Base-by-base conservation (phyloP, 1,284 basidiomycete species). In the Cutaneotrichosporon sp. region DNA sequence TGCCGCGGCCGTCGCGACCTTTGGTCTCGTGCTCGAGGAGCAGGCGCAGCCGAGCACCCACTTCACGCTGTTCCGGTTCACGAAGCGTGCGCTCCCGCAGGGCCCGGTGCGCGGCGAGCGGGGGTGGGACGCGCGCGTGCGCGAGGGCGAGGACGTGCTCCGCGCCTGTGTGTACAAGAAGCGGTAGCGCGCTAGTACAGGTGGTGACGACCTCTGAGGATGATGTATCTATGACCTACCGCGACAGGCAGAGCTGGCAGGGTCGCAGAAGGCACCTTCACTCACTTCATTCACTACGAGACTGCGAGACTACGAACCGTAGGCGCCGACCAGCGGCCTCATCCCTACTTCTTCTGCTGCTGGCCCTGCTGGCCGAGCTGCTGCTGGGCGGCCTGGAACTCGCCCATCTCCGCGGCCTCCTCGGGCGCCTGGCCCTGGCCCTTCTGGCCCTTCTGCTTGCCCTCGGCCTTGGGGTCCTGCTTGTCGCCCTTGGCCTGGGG, bases 101-200 rank as follows among this genome's bases (percentile, higher is more conserved):
- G 76, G 75, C 42, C 72, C 75, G 8, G 74, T 71, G 13, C 69
- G 69, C 24, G 77, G 80, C 11, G 83, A 88, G 60, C 82, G 85
- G 64, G 87, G 88, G 46, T 91, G 88, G 87, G 75, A 79, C n/a
- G 83, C 81, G 52, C 73, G 93, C 27, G 70, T 87, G 59, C 78
- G 81, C 22, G 84, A 84, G 69, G 88, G 89, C 18, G 78, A 82
- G 67, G 77, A 88, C 11, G 75, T 86, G 43, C 82, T 99, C 62
- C 92, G 94, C 76, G 89, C 94, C 33, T 99, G 97, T 80, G 90
- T 98, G 78, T 99, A 99, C 79, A 99, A 99, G 81, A 86, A 92
- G 72, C 85, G 95, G 73, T 98, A 80, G 84, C 60, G 29, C 29
- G 9, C 9, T 4, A 29, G 29, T 9, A 9, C 5, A 29, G 29